Conservation (phyloP, 1,284 basidiomycete genomes). For the Ceratobasidium theobromae region DNA sequence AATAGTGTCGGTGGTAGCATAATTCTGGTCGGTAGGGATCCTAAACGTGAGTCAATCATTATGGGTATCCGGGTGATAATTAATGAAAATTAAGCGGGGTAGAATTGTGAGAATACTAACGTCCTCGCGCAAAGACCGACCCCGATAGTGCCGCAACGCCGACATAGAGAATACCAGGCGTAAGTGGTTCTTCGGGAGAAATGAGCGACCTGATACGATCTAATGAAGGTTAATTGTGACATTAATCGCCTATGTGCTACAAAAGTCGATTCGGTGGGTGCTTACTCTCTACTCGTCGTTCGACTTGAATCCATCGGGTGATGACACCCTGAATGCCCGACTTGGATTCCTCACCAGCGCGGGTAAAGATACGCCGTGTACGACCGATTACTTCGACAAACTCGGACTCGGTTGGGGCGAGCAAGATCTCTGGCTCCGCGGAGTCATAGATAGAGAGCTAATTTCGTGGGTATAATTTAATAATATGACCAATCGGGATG, state of each 20-base stretch:
- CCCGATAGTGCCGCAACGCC: conserved; percentile 85
- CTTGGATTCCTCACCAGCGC: conserved; percentile 58
- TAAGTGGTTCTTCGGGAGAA: conserved; percentile 76
- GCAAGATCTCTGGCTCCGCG: conserved; percentile 59
- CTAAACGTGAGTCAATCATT: conserved; percentile 29
- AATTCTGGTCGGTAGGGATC: conserved; percentile 60
- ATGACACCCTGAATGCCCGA: conserved; percentile 68
- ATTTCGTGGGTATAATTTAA: no score
- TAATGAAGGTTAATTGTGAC: conserved; percentile 41
- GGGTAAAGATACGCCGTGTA: conserved; percentile 58
- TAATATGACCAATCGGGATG: no score
- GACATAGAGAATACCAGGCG: conserved; percentile 83
- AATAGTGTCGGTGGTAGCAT: conserved; percentile 71
- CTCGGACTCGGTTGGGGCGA: conserved; percentile 70
- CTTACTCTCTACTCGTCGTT: conserved; percentile 80
- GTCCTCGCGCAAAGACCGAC: conserved; percentile 80
- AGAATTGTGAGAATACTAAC: conserved; percentile 43
- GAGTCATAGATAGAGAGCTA: conserved; percentile 80
- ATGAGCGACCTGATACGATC: conserved; percentile 80
- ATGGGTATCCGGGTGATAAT: neutral
- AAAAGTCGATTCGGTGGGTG: conserved; percentile 38
- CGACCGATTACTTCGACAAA: conserved; percentile 72
- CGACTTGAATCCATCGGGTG: conserved; percentile 77
- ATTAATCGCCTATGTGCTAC: neutral
- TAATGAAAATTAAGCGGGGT: neutral